phyloP scores from a whole-genome alignment of 306 rosid genomes.

The Albizia julibrissin region DNA sequence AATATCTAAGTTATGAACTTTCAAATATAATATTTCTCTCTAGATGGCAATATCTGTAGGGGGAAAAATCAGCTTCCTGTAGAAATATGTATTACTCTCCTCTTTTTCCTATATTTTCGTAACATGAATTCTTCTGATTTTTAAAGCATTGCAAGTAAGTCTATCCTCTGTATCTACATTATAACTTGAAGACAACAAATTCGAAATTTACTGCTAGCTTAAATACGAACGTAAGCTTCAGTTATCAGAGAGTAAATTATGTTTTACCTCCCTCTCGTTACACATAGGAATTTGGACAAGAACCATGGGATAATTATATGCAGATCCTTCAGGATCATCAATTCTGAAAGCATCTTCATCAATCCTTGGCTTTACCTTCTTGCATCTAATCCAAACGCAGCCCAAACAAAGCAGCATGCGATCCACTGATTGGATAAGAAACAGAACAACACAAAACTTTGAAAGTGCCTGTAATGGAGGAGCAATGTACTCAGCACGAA shows the following conservation, averaged over 20 bases:
- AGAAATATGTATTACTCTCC: not conserved
- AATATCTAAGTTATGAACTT: not conserved
- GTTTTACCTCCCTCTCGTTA: slow-evolving; percentile 85
- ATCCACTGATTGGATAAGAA: slow-evolving; percentile 85
- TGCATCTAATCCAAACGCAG: slow-evolving; percentile 84
- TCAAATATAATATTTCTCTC: not conserved
- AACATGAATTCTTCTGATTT: slow-evolving; percentile 1
- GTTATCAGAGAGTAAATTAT: slow-evolving; percentile 9
- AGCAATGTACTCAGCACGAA: slow-evolving; percentile 84
- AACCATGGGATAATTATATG: slow-evolving; percentile 75
- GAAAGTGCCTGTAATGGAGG: slow-evolving; percentile 79
- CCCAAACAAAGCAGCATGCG: slow-evolving; percentile 82
- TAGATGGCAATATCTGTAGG: slow-evolving; percentile 9
- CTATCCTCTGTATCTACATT: not conserved
- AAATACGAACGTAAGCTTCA: slow-evolving; percentile 2
- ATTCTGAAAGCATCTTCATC: slow-evolving; percentile 50
- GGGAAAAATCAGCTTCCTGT: not conserved
- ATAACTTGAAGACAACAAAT: not conserved
- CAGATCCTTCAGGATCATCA: slow-evolving; percentile 68
- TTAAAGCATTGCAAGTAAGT: slow-evolving; percentile 17
- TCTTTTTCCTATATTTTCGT: not conserved
- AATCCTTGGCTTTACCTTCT: slow-evolving; percentile 72
- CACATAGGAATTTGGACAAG: slow-evolving; percentile 96
- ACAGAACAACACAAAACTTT: slow-evolving; percentile 75
- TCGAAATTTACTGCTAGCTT: slow-evolving; percentile 15